phyloP scores from a whole-genome alignment of 768 basidiomycete genomes.

The Stropharia rugosoannulata region DNA sequence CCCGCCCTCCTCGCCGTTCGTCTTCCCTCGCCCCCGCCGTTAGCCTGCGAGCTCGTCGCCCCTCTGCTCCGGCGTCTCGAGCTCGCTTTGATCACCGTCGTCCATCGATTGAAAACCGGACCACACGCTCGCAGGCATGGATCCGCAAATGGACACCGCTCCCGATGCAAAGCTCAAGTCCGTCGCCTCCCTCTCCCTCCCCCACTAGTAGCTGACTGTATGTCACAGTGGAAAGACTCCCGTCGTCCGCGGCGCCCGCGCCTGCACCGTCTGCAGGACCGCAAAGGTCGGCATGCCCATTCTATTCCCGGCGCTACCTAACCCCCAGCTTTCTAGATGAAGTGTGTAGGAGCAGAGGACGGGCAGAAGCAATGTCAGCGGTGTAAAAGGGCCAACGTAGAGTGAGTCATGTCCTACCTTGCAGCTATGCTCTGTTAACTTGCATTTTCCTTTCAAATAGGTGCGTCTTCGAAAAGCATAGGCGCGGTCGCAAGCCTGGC shows the following conservation, averaged over 20 bases:
- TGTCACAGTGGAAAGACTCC: constrained; percentile 40
- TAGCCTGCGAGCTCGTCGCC: constrained; percentile 11
- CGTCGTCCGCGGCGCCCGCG: constrained; percentile 55
- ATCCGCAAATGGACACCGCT: constrained; percentile 33
- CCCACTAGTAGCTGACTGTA: background rate
- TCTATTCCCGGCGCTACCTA: constrained; percentile 17
- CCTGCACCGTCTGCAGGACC: constrained; percentile 82
- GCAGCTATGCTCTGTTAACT: constrained; percentile 5
- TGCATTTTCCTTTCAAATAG: constrained; percentile 33
- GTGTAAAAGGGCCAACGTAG: constrained; percentile 76
- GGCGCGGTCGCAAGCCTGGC: constrained; percentile 84
- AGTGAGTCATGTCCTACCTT: constrained; percentile 43
- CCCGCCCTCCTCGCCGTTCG: background rate
- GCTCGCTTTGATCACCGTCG: constrained; percentile 34
- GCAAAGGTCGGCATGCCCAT: constrained; percentile 59
- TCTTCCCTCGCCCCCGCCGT: constrained; percentile 12
- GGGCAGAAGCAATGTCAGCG: constrained; percentile 80
- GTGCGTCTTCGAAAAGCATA: constrained; percentile 87
- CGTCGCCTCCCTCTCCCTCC: constrained; percentile 4
- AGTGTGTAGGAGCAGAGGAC: constrained; percentile 88
- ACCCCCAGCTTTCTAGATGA: constrained; percentile 59
- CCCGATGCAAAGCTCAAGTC: constrained; percentile 30
- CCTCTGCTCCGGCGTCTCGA: background rate
- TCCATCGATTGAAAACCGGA: constrained; percentile 36
- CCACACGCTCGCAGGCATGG: constrained; percentile 28